Percentiles rank a stretch among this genome's conserved stretches.
Evolutionary conservation across 1,284 basidiomycete species (phyloP).

Genomic region (Somion occarium): DNA sequence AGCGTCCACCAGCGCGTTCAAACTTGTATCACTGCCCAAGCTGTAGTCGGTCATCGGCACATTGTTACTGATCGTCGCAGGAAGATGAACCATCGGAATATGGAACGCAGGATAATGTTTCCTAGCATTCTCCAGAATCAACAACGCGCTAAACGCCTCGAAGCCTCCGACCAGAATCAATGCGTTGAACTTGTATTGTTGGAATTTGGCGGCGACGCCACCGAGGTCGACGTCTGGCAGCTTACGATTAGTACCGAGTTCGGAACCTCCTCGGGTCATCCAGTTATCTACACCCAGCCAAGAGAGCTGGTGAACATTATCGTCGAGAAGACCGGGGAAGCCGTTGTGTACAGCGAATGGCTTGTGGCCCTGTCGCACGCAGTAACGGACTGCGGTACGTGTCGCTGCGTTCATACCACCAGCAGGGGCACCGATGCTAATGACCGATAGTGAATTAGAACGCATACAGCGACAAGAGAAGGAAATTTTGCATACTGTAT

Average conservation of each 20-base stretch:
- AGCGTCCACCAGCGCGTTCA: constrained; percentile 96
- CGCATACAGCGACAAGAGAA: background rate
- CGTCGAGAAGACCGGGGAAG: constrained; percentile 90
- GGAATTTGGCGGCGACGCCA: constrained; percentile 84
- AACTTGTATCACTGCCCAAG: constrained; percentile 90
- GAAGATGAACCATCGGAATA: constrained; percentile 90
- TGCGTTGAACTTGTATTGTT: constrained; percentile 79
- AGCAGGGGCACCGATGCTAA: constrained; percentile 91
- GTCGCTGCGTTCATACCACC: constrained; percentile 99
- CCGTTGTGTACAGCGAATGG: constrained; percentile 93
- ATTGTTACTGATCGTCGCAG: constrained; percentile 97
- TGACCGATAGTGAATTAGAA: constrained; percentile 1
- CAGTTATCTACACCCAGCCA: constrained; percentile 98
- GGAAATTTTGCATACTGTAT: constrained; percentile 68
- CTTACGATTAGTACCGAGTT: constrained; percentile 93
- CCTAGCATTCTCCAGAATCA: constrained; percentile 77
- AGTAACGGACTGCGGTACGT: constrained; percentile 91
- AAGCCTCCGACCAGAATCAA: constrained; percentile 94
- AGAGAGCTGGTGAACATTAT: constrained; percentile 81
- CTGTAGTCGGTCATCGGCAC: constrained; percentile 97
- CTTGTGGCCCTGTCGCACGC: constrained; percentile 87
- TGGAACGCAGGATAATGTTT: constrained; percentile 87
- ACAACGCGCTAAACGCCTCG: constrained; percentile 84
- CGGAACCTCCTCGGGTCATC: constrained; percentile 96
- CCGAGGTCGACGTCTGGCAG: constrained; percentile 86